Evolutionary conservation across 768 basidiomycete species (phyloP).

Genomic region (Tylopilus felleus): DNA sequence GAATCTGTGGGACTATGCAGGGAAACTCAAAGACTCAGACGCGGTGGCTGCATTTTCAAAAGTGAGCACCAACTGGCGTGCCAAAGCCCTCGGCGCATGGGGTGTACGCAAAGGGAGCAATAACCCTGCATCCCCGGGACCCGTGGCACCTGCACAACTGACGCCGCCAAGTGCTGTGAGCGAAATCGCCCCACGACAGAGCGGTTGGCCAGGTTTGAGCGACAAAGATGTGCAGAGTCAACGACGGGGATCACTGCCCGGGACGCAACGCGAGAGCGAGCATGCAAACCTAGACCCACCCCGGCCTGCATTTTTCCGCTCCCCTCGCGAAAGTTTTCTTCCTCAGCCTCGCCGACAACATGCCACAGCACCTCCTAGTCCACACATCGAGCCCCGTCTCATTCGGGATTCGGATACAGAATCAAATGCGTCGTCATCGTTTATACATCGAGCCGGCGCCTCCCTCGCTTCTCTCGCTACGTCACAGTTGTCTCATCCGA

Average conservation of each 20-base stretch:
- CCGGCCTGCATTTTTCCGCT: slow-evolving; percentile 54
- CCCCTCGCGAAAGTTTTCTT: slow-evolving; percentile 54
- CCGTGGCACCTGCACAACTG: not conserved
- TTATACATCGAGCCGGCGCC: slow-evolving; percentile 38
- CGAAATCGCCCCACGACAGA: slow-evolving; percentile 17
- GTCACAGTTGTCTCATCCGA: slow-evolving; percentile 31
- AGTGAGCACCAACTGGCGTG: slow-evolving; percentile 73
- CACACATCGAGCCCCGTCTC: slow-evolving; percentile 14
- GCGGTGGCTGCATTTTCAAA: slow-evolving; percentile 67
- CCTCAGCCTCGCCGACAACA: slow-evolving; percentile 32
- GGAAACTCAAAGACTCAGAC: slow-evolving; percentile 71
- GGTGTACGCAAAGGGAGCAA: slow-evolving; percentile 19
- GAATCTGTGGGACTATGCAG: slow-evolving; percentile 67
- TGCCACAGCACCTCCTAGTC: slow-evolving; percentile 32
- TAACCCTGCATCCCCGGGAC: slow-evolving; percentile 1
- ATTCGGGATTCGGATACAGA: slow-evolving; percentile 24
- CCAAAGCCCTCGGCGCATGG: slow-evolving; percentile 46
- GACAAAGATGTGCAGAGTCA: slow-evolving; percentile 3
- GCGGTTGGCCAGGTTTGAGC: slow-evolving; percentile 12
- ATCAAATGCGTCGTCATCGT: slow-evolving; percentile 15
- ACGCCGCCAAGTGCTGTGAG: slow-evolving; percentile 22
- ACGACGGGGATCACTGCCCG: slow-evolving; percentile 43
- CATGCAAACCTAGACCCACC: slow-evolving; percentile 46
- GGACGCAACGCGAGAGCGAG: slow-evolving; percentile 33
- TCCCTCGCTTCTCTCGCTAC: slow-evolving; percentile 44